Conservation (phyloP, 2,329 filamentous ascomycete species). For the Fusarium dlaminii region DNA sequence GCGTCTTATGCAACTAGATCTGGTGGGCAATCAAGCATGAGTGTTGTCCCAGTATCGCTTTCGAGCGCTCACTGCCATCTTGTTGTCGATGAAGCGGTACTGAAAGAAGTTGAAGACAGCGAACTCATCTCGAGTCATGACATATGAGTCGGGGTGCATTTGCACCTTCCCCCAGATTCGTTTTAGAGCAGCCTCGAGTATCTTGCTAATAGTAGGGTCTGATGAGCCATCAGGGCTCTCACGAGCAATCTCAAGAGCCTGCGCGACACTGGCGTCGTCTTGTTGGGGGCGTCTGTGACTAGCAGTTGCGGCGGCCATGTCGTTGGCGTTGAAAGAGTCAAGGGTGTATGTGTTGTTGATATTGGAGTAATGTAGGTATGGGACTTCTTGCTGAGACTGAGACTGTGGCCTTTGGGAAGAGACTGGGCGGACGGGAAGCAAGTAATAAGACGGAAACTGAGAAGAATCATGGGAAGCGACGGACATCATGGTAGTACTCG, state of each 20-base stretch:
- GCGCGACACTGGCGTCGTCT: conserved; percentile 61
- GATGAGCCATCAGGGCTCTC: conserved; percentile 74
- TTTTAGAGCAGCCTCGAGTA: conserved; percentile 71
- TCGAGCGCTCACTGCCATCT: conserved; percentile 58
- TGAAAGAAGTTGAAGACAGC: conserved; percentile 89
- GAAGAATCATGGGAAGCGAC: conserved; percentile 42
- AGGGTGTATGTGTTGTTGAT: conserved; percentile 24
- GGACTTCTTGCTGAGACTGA: conserved; percentile 36
- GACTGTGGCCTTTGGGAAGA: conserved; percentile 32
- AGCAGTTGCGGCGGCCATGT: conserved; percentile 33
- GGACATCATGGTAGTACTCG: conserved; percentile 46
- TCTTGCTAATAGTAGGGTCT: conserved; percentile 69
- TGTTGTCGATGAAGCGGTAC: conserved; percentile 66
- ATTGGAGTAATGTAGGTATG: conserved; percentile 33
- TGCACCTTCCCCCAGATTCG: conserved; percentile 76
- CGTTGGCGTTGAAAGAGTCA: conserved; percentile 22
- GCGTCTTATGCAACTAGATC: conserved; percentile 8
- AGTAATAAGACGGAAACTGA: conserved; percentile 40
- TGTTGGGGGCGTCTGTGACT: conserved; percentile 36
- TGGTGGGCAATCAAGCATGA: conserved; percentile 45
- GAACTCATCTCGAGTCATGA: conserved; percentile 82
- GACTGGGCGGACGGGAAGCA: conserved; percentile 26
- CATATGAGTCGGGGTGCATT: conserved; percentile 71
- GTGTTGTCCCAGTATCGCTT: conserved; percentile 64
- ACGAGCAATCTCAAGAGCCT: conserved; percentile 79